These are phyloP conservation scores for Alnus rubra DNA, from an alignment of 306 rosid species.

Conservation along the genomic window DNA sequence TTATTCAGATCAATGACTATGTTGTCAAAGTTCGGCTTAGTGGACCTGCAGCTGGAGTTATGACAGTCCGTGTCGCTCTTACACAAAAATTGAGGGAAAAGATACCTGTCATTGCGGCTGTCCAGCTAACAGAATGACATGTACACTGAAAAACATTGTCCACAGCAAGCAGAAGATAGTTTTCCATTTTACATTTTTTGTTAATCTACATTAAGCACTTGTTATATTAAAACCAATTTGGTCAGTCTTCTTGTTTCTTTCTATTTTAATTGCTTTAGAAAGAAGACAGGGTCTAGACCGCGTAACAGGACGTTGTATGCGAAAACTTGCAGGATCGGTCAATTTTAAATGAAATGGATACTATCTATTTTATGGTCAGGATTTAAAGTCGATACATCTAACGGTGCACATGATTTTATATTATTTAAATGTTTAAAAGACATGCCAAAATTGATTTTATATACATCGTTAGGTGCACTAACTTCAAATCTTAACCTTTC, in stretches of 20 bases:
- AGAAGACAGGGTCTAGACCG: neutral
- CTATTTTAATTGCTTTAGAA: neutral
- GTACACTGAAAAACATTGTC: constrained; percentile 21
- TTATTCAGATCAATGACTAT: constrained; percentile 63
- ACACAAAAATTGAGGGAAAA: constrained; percentile 92
- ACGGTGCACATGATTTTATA: no score
- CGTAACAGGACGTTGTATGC: no score
- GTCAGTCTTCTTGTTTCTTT: neutral
- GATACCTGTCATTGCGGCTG: constrained; percentile 88
- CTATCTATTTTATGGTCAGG: no score
- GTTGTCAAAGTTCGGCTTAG: constrained; percentile 75
- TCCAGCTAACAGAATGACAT: constrained; percentile 72
- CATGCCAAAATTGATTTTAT: no score
- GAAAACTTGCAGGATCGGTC: no score
- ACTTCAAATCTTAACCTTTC: no score
- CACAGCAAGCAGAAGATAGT: neutral
- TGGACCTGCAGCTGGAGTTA: constrained; percentile 91
- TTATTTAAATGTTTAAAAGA: no score
- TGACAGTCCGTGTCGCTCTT: constrained; percentile 91
- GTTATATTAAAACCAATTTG: neutral
- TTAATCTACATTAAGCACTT: neutral
- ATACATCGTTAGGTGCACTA: no score
- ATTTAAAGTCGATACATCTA: no score
- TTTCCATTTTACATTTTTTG: neutral
- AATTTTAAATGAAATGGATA: no score